phyloP scores from a whole-genome alignment of 805 yeast genomes.

The Saccharomycopsis sp. region DNA sequence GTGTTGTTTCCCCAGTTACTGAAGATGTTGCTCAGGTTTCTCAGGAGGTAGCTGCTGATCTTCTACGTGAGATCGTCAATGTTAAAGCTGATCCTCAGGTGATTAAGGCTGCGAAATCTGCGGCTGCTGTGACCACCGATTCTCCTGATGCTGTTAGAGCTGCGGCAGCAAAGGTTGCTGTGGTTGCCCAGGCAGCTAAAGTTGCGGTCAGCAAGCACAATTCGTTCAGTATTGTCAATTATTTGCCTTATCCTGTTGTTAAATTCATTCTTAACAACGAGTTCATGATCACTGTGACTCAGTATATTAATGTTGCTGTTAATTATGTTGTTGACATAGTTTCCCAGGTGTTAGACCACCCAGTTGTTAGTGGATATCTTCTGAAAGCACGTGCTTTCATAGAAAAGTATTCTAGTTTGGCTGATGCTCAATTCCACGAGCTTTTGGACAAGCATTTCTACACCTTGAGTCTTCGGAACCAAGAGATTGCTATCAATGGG shows the following conservation, averaged over 20 bases:
- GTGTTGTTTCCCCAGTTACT: background rate
- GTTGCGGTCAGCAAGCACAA: background rate
- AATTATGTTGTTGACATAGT: background rate
- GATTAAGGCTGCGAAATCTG: background rate
- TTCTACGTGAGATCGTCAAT: background rate
- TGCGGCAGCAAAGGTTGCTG: background rate
- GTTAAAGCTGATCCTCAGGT: background rate
- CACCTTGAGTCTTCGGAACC: conserved; percentile 3
- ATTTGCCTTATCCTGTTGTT: conserved; percentile 3
- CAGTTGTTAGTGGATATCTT: background rate
- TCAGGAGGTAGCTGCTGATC: background rate
- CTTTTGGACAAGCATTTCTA: conserved; percentile 9
- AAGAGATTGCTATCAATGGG: conserved; percentile 5
- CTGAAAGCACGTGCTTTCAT: background rate
- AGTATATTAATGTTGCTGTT: background rate
- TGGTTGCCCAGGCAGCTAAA: background rate
- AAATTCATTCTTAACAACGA: background rate
- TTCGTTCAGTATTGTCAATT: background rate
- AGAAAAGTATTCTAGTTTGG: background rate
- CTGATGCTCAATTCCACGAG: background rate
- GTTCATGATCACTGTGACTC: background rate
- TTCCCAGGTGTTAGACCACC: background rate
- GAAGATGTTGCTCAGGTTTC: background rate
- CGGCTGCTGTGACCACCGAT: background rate
- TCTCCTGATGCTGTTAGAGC: background rate